These are phyloP conservation scores for Penicillium pulvis DNA, from an alignment of 495 filamentous ascomycete genomes.

Conservation along the genomic window DNA sequence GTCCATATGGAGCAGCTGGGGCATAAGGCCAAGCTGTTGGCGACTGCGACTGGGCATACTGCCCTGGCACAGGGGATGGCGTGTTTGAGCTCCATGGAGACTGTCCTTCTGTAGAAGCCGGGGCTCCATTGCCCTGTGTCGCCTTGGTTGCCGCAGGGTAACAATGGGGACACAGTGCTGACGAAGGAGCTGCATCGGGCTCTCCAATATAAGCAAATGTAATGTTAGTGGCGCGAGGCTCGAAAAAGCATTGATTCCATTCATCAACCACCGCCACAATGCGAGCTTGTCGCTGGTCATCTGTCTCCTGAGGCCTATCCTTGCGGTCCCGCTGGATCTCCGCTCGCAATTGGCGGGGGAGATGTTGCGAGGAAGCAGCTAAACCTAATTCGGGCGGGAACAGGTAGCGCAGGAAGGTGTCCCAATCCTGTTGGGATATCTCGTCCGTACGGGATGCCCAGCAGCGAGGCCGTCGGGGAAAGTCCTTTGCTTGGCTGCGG, in stretches of 20 bases:
- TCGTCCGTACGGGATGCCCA: conserved; percentile 41
- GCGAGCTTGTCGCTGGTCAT: conserved; percentile 42
- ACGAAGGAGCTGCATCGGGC: conserved; percentile 40
- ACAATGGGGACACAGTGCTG: conserved; percentile 46
- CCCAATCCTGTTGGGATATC: conserved; percentile 53
- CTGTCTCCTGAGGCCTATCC: conserved; percentile 45
- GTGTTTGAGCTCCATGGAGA: conserved; percentile 11
- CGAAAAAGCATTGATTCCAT: conserved; percentile 58
- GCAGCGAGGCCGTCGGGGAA: conserved; percentile 48
- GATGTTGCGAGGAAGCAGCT: conserved; percentile 41
- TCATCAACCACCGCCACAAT: conserved; percentile 49
- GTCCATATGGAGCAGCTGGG: conserved; percentile 11
- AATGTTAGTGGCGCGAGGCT: conserved; percentile 41
- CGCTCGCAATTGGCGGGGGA: conserved; percentile 43
- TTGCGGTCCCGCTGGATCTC: conserved; percentile 48
- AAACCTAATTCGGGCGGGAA: conserved; percentile 46
- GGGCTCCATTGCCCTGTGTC: conserved; percentile 20
- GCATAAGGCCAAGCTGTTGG: conserved; percentile 20
- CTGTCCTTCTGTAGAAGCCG: conserved; percentile 15
- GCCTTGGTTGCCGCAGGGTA: conserved; percentile 46
- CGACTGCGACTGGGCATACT: conserved; percentile 18
- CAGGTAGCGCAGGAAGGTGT: conserved; percentile 51
- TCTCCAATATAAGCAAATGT: conserved; percentile 42
- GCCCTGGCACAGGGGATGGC: conserved; percentile 20
- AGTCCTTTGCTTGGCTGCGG: conserved; percentile 47